Evolutionary conservation across 192 early-diverging fungal genomes (phyloP).

Genomic region (Lobosporangium transversale): DNA sequence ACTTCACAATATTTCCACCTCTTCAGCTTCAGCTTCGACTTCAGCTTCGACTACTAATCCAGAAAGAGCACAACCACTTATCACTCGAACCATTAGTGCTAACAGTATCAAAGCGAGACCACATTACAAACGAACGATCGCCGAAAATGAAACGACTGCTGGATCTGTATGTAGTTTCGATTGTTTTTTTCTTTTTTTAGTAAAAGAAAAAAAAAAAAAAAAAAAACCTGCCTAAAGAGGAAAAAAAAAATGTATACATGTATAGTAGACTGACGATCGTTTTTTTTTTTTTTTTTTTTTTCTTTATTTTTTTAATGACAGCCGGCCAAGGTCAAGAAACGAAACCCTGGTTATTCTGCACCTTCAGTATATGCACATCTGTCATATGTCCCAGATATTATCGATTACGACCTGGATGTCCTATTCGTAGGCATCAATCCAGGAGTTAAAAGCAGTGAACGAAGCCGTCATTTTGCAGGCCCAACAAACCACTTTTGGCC

Average conservation of each 20-base stretch:
- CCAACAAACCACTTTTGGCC: conserved; percentile 81
- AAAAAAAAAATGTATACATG: too few relatives aligned
- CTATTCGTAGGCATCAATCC: conserved; percentile 84
- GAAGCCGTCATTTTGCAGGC: conserved; percentile 74
- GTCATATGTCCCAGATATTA: conserved; percentile 50
- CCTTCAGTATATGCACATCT: conserved; percentile 40
- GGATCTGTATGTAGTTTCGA: background rate
- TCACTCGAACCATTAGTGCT: conserved; percentile 20
- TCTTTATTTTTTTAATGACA: background rate
- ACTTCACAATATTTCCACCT: background rate
- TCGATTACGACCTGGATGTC: conserved; percentile 63
- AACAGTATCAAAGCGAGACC: conserved; percentile 39
- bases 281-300: background rate
- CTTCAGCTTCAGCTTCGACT: too few relatives aligned
- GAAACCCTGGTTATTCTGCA: conserved; percentile 21
- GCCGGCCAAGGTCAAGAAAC: conserved; percentile 12
- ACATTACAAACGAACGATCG: conserved; percentile 15
- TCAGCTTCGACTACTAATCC: too few relatives aligned
- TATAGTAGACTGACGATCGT: too few relatives aligned
- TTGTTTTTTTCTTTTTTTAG: background rate
- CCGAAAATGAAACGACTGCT: background rate
- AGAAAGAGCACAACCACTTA: too few relatives aligned
- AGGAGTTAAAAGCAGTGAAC: conserved; percentile 65
- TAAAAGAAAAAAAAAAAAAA: too few relatives aligned
- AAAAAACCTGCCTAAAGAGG: too few relatives aligned